Percentiles rank a stretch among this genome's conserved stretches.
These are phyloP conservation scores for Boletus edulis DNA, from an alignment of 768 basidiomycete species.

Conservation along the genomic window DNA sequence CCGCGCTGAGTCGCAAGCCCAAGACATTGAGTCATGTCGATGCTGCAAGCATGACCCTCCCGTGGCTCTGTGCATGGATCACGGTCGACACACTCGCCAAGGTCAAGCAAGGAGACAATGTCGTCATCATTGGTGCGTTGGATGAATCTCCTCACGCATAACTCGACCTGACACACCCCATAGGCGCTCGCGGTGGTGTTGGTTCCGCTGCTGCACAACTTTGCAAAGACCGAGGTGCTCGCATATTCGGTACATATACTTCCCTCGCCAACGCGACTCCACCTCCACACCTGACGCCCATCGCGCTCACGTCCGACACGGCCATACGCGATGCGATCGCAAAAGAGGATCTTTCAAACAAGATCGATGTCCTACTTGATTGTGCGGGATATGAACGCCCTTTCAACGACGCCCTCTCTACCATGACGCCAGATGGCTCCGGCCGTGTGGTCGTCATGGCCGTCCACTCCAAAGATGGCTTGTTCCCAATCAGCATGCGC, in stretches of 20 bases:
- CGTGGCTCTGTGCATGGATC: constrained; percentile 38
- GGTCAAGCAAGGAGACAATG: constrained; percentile 32
- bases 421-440: constrained; percentile 31
- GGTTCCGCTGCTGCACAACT: constrained; percentile 34
- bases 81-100: constrained; percentile 33
- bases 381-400: constrained; percentile 34
- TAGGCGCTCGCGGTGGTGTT: constrained; percentile 35
- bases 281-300: constrained; percentile 31
- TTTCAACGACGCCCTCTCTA: constrained; percentile 33
- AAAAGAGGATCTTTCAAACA: constrained; percentile 24
- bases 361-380: constrained; percentile 33
- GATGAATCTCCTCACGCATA: neutral
- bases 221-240: constrained; percentile 30
- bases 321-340: constrained; percentile 32
- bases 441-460: constrained; percentile 37
- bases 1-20: constrained; percentile 32
- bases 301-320: constrained; percentile 29
- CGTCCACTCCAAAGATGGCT: constrained; percentile 31
- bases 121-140: constrained; percentile 30
- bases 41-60: constrained; percentile 34
- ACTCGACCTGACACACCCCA: neutral
- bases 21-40: constrained; percentile 19
- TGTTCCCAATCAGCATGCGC: constrained; percentile 32
- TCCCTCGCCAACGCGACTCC: constrained; percentile 24
- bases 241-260: constrained; percentile 34